Base-by-base conservation (phyloP, 176 grass and related monocot species). In the Poa pratensis region DNA sequence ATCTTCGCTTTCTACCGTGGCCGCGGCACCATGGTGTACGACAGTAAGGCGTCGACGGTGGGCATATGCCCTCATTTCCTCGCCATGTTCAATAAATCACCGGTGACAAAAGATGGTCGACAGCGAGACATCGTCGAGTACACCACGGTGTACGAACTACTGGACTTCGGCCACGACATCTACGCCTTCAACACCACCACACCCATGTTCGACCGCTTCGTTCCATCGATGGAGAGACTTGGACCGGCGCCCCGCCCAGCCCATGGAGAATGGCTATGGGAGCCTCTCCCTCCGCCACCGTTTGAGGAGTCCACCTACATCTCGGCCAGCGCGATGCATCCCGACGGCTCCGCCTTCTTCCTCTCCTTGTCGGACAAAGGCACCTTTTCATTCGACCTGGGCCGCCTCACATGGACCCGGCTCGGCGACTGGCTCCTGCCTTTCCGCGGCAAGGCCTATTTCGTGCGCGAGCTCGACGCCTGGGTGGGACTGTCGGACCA, bases 331-430 rank as follows among this genome's bases (percentile, higher is more conserved):
- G 63, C 46, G 28, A 63, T 54, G 63, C 63, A 81, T n/a, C 63
- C 63, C 46, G 7, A 81, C 46, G 62, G 79, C 63, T 20, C 79
- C 63, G 35, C 48, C 2, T 7, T 69, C 45, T 81, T 68, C 62
- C 18, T 81, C 19, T 81, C 63, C 63, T 11, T 81, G n/a, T n/a
- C n/a, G 28, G 0, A 35, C 1, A 16, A 1, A 2, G 45, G 45
- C 19, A 81, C 79, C 27, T 69, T 81, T 27, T 81, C 63, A 3
- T 81, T 81, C 27, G 27, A 69, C 63, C 20, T 6, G 28, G 7
- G 34, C 27, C 7, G 79, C 79, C 46, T 16, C 27, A 12, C 43
- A 2, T 45, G 43, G 43, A 45, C 43, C 1, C 43, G 40, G 40
- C 40, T 8, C 40, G 7, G 79, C 26, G 12, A 4, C 46, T 54